These are phyloP conservation scores for Cryptococcus hybrid DNA, from an alignment of 1,284 basidiomycete species.

Conservation along the genomic window DNA sequence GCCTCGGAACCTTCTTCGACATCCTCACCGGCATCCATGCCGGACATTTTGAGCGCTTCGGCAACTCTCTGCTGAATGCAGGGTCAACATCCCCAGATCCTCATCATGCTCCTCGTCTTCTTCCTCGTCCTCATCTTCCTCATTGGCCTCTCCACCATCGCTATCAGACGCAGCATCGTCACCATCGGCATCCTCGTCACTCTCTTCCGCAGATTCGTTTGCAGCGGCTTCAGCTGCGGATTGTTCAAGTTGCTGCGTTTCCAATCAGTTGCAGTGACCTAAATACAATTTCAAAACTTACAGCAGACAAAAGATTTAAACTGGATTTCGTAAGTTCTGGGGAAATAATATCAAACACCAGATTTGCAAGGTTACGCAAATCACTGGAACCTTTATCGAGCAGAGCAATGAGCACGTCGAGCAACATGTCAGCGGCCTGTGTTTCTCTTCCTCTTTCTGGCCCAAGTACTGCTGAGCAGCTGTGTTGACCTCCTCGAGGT, in stretches of 20 bases:
- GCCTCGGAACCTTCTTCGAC: slow-evolving; percentile 27
- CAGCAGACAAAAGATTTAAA: slow-evolving; percentile 77
- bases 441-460: slow-evolving; percentile 41
- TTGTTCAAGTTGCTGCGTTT: slow-evolving; percentile 71
- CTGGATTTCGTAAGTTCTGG: slow-evolving; percentile 68
- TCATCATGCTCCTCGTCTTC: slow-evolving; percentile 50
- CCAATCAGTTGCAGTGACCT: slow-evolving; percentile 6
- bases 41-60: slow-evolving; percentile 72
- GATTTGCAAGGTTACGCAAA: slow-evolving; percentile 74
- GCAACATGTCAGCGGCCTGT: slow-evolving; percentile 74
- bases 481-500: slow-evolving; percentile 56
- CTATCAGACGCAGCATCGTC: slow-evolving; percentile 43
- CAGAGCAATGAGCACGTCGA: slow-evolving; percentile 84
- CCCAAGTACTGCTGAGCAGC: slow-evolving; percentile 24
- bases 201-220: slow-evolving; percentile 50
- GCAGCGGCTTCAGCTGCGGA: slow-evolving; percentile 28
- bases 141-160: slow-evolving; percentile 57
- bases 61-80: slow-evolving; percentile 74
- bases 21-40: slow-evolving; percentile 55
- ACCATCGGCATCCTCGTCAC: slow-evolving; percentile 32
- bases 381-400: slow-evolving; percentile 83
- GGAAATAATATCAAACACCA: slow-evolving; percentile 75
- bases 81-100: slow-evolving; percentile 57
- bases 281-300: slow-evolving; percentile 51
- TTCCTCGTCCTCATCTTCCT: slow-evolving; percentile 51